Evolutionary conservation across 345 rosid genomes (phyloP).

Genomic region (Carallia brachiata): DNA sequence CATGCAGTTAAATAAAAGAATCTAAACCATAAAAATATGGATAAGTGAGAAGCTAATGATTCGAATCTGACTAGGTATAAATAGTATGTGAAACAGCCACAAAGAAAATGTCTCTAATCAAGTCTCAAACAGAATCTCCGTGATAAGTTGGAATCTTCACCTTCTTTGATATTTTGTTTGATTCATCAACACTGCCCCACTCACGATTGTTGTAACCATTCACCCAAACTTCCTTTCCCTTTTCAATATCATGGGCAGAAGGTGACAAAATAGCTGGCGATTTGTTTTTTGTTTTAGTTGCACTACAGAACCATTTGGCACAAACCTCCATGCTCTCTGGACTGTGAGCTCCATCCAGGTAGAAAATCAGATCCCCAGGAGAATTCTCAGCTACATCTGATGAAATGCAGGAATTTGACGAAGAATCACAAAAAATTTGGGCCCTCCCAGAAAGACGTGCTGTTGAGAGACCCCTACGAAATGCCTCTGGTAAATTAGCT

Average conservation of each 20-base stretch:
- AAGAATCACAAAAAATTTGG: constrained; percentile 59
- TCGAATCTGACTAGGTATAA: not conserved
- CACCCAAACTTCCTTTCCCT: constrained; percentile 19
- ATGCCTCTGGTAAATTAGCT: constrained; percentile 51
- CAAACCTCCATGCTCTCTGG: constrained; percentile 97
- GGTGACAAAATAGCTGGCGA: constrained; percentile 22
- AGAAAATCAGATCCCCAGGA: constrained; percentile 66
- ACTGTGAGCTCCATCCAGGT: constrained; percentile 97
- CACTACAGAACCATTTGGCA: constrained; percentile 77
- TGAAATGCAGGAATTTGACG: constrained; percentile 31
- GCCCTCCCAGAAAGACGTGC: constrained; percentile 83
- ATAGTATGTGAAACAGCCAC: not conserved
- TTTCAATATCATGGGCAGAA: constrained; percentile 22
- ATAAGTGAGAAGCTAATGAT: constrained; percentile 11
- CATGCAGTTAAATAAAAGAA: constrained; percentile 91
- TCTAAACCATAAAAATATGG: constrained; percentile 20
- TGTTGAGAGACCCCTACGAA: constrained; percentile 76
- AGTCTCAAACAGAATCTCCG: constrained; percentile 1
- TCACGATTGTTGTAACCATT: constrained; percentile 40
- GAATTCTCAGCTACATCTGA: constrained; percentile 28
- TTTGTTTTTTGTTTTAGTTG: constrained; percentile 38
- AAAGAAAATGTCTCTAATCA: constrained; percentile 2
- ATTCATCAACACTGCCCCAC: constrained; percentile 22
- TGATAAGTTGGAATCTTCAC: constrained; percentile 28
- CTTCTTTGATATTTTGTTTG: constrained; percentile 54